Evolutionary conservation across 176 grass and related monocot genomes (phyloP).

Genomic region (Poa annua): DNA sequence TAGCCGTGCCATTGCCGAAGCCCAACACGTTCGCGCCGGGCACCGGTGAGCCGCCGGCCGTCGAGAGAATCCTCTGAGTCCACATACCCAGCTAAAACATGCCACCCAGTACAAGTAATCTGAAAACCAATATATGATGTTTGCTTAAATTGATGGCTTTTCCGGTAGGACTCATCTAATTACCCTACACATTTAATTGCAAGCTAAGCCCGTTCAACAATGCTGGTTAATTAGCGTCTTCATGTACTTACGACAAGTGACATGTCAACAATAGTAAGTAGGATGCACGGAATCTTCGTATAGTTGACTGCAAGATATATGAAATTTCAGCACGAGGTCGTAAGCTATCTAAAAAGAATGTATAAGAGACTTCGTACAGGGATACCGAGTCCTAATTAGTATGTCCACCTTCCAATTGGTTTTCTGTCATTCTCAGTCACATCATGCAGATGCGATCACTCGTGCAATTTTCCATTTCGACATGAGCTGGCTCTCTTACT

Average conservation of each 20-base stretch:
- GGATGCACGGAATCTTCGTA: not conserved
- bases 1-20: slow-evolving; percentile 63
- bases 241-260: not conserved
- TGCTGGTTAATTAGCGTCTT: not conserved
- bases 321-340: not conserved
- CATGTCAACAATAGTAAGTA: not conserved
- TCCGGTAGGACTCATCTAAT: too few relatives aligned
- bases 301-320: not conserved
- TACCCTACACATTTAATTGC: too few relatives aligned
- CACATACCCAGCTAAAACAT: too few relatives aligned
- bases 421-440: not conserved
- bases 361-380: not conserved
- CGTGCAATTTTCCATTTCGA: not conserved
- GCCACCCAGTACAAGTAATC: too few relatives aligned
- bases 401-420: not conserved
- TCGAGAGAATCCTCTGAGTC: too few relatives aligned
- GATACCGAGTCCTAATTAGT: not conserved
- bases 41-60: slow-evolving; percentile 56
- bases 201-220: too few relatives aligned
- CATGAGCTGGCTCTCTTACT: not conserved
- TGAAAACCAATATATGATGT: too few relatives aligned
- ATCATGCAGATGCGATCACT: not conserved
- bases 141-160: too few relatives aligned
- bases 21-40: slow-evolving; percentile 53
- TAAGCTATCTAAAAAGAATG: not conserved